Evolutionary conservation across 768 basidiomycete species (phyloP), one percentile per base, ranked within the genome.

Genomic region (Boletus reticulatus): DNA sequence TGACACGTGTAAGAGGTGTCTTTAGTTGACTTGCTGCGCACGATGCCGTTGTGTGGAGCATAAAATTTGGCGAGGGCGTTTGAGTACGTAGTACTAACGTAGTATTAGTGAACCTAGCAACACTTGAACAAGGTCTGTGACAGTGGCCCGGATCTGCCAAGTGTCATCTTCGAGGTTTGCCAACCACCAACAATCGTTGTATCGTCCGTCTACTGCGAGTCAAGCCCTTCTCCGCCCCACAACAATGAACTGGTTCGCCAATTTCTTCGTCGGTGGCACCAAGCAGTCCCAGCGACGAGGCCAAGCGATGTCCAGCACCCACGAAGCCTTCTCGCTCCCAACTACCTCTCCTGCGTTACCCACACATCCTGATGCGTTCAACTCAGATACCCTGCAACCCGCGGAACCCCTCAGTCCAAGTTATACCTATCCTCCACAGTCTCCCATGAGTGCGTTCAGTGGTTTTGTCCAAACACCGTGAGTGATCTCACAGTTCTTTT

Each of bases 321-420:
- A 88, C 67, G 92, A 94, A 69, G 92, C 94, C 58, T 95, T 95
- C 73, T 88, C 89, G 47, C 78, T 96, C 34, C 89, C 91, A 43
- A 84, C 84, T 4, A 82, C 85, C 24, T 88, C 89, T 24, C 88
- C 88, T 16, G 74, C 75, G 52, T 74, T 78, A 56, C 60, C 73
- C 46, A 55, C 79, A 32, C 83, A 83, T 64, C 80, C 81, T 22
- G 85, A 85, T 64, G 76, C 81, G 16, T 87, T 84, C 76, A 80
- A 77, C 59, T 73, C 81, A 56, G 82, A 84, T 55, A 71, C 80
- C 36, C 73, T 81, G 7, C 72, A 72, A 32, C 76, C 80, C 13
- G 79, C 82, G 50, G 81, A 82, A 47, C 74, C 79, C 14, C 72
- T 71, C 57, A 80, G 71, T 32, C 75, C 81, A 13, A 67, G 82